Conservation (phyloP, 1,139 yeast species). For the Kurtzmaniella quercitrusa region DNA sequence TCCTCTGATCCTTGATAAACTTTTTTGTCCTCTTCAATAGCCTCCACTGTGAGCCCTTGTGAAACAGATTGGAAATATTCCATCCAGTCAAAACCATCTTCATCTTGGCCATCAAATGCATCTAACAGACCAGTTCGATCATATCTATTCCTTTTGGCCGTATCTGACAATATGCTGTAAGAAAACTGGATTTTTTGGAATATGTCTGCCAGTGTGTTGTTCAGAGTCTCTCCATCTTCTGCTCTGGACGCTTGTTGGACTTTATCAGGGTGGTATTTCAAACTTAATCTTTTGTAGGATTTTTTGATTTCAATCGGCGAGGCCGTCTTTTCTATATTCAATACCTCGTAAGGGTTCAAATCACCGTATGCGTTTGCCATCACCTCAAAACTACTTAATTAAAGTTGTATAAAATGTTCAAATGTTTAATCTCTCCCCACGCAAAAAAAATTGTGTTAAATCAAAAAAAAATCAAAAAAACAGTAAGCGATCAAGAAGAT, state of each 20-base stretch:
- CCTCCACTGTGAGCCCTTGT: slow-evolving; percentile 65
- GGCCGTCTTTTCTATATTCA: slow-evolving; percentile 40
- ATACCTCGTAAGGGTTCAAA: slow-evolving; percentile 63
- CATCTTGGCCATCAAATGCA: slow-evolving; percentile 13
- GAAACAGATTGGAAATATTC: slow-evolving; percentile 59
- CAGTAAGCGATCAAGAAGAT: too few species aligned
- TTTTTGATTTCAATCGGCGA: slow-evolving; percentile 59
- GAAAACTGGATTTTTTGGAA: slow-evolving; percentile 77
- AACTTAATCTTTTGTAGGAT: slow-evolving; percentile 68
- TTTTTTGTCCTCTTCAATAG: slow-evolving; percentile 65
- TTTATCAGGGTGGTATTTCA: slow-evolving; percentile 79
- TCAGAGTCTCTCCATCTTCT: slow-evolving; percentile 10
- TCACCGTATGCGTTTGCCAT: slow-evolving; percentile 49
- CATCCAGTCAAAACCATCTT: slow-evolving; percentile 53
- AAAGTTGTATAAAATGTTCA: background rate
- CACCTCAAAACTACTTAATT: background rate
- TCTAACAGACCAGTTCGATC: slow-evolving; percentile 55
- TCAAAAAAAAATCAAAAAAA: background rate
- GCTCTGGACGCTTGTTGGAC: slow-evolving; percentile 37
- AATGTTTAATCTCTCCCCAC: background rate
- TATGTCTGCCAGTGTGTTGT: slow-evolving; percentile 26
- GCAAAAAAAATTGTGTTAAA: background rate
- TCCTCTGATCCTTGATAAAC: slow-evolving; percentile 66
- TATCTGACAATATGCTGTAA: slow-evolving; percentile 64
- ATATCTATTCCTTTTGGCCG: slow-evolving; percentile 49